Base-by-base conservation (phyloP, 176 grass and related monocot species). In the Coix lacrymajobi region DNA sequence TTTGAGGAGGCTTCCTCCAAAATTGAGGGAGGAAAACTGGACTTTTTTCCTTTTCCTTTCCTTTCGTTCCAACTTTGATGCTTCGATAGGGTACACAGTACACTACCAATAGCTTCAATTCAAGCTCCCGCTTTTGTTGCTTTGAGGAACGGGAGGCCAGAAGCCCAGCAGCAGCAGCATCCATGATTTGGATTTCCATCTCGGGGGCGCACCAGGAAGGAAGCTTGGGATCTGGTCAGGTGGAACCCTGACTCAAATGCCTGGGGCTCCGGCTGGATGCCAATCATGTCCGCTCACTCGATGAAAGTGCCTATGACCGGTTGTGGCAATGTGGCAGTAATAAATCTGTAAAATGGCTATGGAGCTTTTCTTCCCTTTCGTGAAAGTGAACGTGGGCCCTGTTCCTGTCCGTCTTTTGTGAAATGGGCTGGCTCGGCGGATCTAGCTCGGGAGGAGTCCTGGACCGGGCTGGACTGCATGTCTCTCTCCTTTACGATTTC, bases 161-260 rank as follows among this genome's bases (percentile, higher is more conserved):
- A 17, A 56, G 20, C 2, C 8, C n/a, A n/a, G n/a, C n/a, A n/a
- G n/a, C 8, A 57, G 54, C n/a, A 11, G 22, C n/a, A 57, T 57
- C 54, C 22, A n/a, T 30, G 58, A 31, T 71, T 72, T 72, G 69
- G 25, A 48, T 48, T 72, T 30, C 25, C 41, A 31, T 72, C 69
- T 72, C 69, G 69, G 41, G 69, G 69, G 22, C 14, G 71, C 78
- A 24, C 51, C 58, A 31, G 30, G 25, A 37, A 67, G 33, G 51
- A 69, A 51, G 74, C 74, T 78, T 83, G 80, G 66, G 86, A 65
- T 78, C 74, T 44, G 57, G 74, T 83, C 80, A 83, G 31, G 54
- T 51, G 62, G 16, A 29, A 69, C 68, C 40, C 32, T 45, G 51
- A n/a, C n/a, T 34, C 56, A 44, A 38, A 44, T 20, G 66, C 10